Evolutionary conservation across 306 rosid genomes (phyloP), one percentile per base, ranked within the genome.

Genomic region (Urtica urens): DNA sequence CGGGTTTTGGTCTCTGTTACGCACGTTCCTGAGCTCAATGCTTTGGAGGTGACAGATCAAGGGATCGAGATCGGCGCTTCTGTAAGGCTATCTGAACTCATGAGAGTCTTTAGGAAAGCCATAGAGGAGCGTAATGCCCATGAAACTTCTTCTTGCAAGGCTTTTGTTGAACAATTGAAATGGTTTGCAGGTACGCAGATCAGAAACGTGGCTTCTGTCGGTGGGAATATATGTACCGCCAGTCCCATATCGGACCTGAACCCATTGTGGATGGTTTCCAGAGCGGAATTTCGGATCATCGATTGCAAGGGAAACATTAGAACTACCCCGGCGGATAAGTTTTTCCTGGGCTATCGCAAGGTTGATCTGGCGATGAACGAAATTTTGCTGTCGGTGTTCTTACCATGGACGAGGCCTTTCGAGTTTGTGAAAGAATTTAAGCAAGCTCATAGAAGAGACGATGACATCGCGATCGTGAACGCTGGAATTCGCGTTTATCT

Each of bases 111-210:
- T 20, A 73, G 81, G 58, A 77, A 57, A 72, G 78, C 72, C 46
- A 50, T 64, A 60, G 58, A 38, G 12, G 85, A 84, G 68, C 82
- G 79, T 34, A 63, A 69, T 58, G 67, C 72, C 60, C 70, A 75
- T 56, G 94, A 90, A 79, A 90, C 81, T 50, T 57, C 41, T 38
- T 77, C 93, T 21, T 75, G 84, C 69, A 81, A 77, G 64, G 97
- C 97, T 34, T 68, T 90, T 33, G 54, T 81, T 23, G 95, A 84
- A 70, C 97, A 90, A 59, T 70, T 90, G 62, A 84, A 84, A 77
- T 90, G 97, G 97, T 90, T 90, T 69, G 97, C 97, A 62, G 97
- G 97, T 65, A 69, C 71, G 38, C 94, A 90, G 71, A 81, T 90
- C 52, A 79, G 78, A 73, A 90, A 90, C 69, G 97, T 64, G 58